Evolutionary conservation across 441 rosid genomes (phyloP).

Genomic region (Sinapis alba): DNA sequence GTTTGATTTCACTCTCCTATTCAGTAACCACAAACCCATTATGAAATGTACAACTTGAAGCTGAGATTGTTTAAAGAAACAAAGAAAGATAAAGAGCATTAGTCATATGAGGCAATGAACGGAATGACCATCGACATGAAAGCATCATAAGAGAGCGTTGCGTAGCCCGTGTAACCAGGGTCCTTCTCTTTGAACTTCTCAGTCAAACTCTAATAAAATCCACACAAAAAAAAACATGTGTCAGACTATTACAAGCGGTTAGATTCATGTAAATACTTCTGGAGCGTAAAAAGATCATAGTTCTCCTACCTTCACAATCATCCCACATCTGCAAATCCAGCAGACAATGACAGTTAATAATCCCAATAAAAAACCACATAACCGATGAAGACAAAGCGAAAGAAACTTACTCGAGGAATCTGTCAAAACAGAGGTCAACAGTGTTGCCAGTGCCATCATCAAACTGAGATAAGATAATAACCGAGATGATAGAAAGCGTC

Average conservation of each 20-base stretch:
- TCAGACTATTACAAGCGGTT: not conserved
- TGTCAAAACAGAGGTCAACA: conserved; percentile 58
- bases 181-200: conserved; percentile 77
- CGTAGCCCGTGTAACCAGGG: conserved; percentile 48
- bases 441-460: conserved; percentile 50
- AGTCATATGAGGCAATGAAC: conserved; percentile 57
- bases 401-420: conserved; percentile 65
- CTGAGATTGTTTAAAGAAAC: not conserved
- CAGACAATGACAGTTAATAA: conserved; percentile 8
- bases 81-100: conserved; percentile 7
- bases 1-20: conserved; percentile 5
- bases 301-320: conserved; percentile 68
- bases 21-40: not conserved
- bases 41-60: conserved; percentile 4
- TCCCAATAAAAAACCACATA: not conserved
- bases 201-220: conserved; percentile 57
- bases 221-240: not conserved
- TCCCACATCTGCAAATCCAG: conserved; percentile 60
- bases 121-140: conserved; percentile 67
- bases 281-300: not conserved
- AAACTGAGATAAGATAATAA: conserved; percentile 54
- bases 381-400: not conserved
- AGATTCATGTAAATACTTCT: not conserved
- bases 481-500: conserved; percentile 70
- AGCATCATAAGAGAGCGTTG: conserved; percentile 52